Base-by-base conservation (phyloP, 176 grass and related monocot species). In the Carex kokanica region DNA sequence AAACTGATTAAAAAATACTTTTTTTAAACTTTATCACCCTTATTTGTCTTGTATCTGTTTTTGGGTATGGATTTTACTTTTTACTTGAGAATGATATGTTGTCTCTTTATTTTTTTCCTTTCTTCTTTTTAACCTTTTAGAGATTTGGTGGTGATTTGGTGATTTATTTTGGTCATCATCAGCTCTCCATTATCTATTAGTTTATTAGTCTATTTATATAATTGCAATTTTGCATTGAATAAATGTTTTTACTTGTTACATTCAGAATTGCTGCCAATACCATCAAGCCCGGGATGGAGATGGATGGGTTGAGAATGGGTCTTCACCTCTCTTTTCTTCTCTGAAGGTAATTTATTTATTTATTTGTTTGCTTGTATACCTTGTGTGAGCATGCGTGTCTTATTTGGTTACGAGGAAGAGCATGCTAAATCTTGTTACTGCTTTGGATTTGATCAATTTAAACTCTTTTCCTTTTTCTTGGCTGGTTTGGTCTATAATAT, bases 271-370 rank as follows among this genome's bases (percentile, higher is more conserved):
- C 52, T 89, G 83, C 58, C 91, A 92, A 55, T 94, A 85, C 60
- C 97, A 99, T 92, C 91, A 90, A 84, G 93, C 97, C 43, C 93
- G 91, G 84, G 97, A 99, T 88, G 97, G 97, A 88, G 97, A 99
- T 84, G 97, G 97, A 70, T 99, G 97, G 97, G 97, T 99, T 57
- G 97, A 99, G 92, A 92, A 84, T 81, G 81, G 85, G 59, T 93
- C 89, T 83, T 90, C 88, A 34, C 10, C 86, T 24, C 38, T 81
- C 55, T 86, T 74, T 70, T 72, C 81, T 40, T 85, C 91, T 66
- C 59, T 85, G 70, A 94, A 99, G 91, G 97, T 99, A 87, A 5
- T 18, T 21, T 81, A 32, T 83, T 34, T 21, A 80, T 78, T 61
- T 83, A 54, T 27, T 77, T 55, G 24, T 55, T 15, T 77, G 54